A percentile compares a stretch with the other conserved stretches of the same genome.
Conservation (phyloP, 805 yeast species). For the Pichia gijzeniarum region DNA sequence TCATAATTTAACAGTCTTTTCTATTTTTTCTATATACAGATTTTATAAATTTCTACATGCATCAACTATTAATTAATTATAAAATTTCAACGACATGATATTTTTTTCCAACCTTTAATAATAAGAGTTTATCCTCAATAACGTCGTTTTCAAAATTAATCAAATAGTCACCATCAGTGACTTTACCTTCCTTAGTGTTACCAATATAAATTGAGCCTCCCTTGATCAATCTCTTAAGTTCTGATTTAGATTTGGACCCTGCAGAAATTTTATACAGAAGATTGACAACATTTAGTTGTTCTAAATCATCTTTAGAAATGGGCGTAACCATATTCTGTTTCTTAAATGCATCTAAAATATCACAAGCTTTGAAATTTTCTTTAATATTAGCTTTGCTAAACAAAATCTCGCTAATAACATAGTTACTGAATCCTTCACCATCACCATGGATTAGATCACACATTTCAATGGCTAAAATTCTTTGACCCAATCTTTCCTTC, state of each 20-base stretch:
- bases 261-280: constrained; percentile 44
- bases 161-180: constrained; percentile 41
- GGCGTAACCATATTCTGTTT: constrained; percentile 48
- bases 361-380: constrained; percentile 40
- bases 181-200: constrained; percentile 41
- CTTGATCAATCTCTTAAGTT: constrained; percentile 42
- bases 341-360: constrained; percentile 48
- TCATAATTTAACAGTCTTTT: constrained; percentile 8
- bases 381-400: constrained; percentile 31
- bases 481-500: constrained; percentile 66
- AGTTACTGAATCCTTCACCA: constrained; percentile 65
- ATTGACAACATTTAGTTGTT: constrained; percentile 38
- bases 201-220: constrained; percentile 76
- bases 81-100: constrained; percentile 48
- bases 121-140: constrained; percentile 52
- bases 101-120: constrained; percentile 72
- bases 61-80: not conserved
- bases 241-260: constrained; percentile 38
- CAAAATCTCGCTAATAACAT: constrained; percentile 57
- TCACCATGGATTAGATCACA: constrained; percentile 84
- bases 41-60: not conserved
- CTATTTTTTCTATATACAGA: not conserved
- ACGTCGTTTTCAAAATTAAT: constrained; percentile 41
- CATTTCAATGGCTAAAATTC: constrained; percentile 72
- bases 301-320: constrained; percentile 29